Evolutionary conservation across 2,329 filamentous ascomycete genomes (phyloP).

Genomic region (Hypoxylon sp.): DNA sequence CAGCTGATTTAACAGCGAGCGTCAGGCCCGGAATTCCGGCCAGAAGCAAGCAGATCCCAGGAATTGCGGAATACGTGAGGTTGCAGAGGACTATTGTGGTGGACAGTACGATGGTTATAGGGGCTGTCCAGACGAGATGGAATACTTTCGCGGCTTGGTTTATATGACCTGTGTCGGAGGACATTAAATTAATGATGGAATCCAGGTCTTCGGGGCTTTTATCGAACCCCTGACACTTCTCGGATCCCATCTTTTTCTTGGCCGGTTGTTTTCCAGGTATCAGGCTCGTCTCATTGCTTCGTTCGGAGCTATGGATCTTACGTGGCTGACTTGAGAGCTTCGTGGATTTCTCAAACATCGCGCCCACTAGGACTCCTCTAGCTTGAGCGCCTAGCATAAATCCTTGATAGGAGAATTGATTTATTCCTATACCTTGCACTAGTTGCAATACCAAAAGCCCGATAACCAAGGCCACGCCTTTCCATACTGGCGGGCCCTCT

Average conservation of each 20-base stretch:
- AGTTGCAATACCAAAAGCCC: slow-evolving; percentile 88
- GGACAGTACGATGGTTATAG: slow-evolving; percentile 80
- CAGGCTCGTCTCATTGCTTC: not conserved
- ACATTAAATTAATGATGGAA: slow-evolving; percentile 89
- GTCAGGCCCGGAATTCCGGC: slow-evolving; percentile 69
- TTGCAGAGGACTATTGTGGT: slow-evolving; percentile 85
- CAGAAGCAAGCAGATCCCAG: slow-evolving; percentile 78
- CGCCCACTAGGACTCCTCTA: slow-evolving; percentile 81
- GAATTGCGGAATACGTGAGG: slow-evolving; percentile 88
- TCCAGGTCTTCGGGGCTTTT: slow-evolving; percentile 68
- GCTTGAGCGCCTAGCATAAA: slow-evolving; percentile 88
- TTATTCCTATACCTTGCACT: slow-evolving; percentile 80
- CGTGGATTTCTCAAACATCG: slow-evolving; percentile 93
- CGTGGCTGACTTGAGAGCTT: slow-evolving; percentile 75
- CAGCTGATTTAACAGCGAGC: slow-evolving; percentile 76
- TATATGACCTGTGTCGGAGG: slow-evolving; percentile 89
- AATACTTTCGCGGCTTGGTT: slow-evolving; percentile 88
- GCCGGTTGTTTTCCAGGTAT: not conserved
- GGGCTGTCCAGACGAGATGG: slow-evolving; percentile 90
- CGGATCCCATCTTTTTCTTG: slow-evolving; percentile 63
- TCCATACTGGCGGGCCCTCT: slow-evolving; percentile 74
- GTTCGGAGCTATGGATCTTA: not conserved
- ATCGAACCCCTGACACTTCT: slow-evolving; percentile 59
- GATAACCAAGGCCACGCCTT: slow-evolving; percentile 83
- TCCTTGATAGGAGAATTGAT: slow-evolving; percentile 89